Conservation (phyloP, 1,284 basidiomycete species). For the Veloporphyrellus conicus region DNA sequence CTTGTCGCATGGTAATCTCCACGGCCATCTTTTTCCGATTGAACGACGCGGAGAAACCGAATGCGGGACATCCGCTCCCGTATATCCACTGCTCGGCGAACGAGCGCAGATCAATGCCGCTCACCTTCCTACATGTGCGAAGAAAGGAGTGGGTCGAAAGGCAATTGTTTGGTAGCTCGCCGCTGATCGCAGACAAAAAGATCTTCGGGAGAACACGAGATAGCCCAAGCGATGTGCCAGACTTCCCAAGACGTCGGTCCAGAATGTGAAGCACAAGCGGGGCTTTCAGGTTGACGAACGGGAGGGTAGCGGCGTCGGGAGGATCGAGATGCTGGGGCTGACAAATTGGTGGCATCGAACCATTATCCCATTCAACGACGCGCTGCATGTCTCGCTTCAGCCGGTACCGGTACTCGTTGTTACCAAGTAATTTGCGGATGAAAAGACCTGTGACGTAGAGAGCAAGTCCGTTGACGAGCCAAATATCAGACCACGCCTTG, state of each 20-base stretch:
- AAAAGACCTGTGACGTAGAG: conserved; percentile 90
- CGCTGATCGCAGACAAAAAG: conserved; percentile 90
- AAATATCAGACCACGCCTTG: conserved; percentile 91
- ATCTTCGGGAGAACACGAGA: conserved; percentile 94
- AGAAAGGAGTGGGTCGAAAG: conserved; percentile 91
- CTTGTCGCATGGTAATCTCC: conserved; percentile 91
- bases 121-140: conserved; percentile 89
- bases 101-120: conserved; percentile 80
- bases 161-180: conserved; percentile 81
- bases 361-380: conserved; percentile 85
- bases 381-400: conserved; percentile 96
- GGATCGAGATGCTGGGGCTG: conserved; percentile 83
- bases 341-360: conserved; percentile 89
- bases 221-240: conserved; percentile 90
- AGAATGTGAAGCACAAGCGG: conserved; percentile 95
- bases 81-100: conserved; percentile 99
- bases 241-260: conserved; percentile 89
- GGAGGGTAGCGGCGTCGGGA: conserved; percentile 69
- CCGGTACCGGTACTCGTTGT: conserved; percentile 95
- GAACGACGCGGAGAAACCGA: conserved; percentile 87
- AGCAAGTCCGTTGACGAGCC: conserved; percentile 92
- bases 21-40: conserved; percentile 98
- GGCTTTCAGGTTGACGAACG: conserved; percentile 93
- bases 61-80: conserved; percentile 92
- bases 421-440: conserved; percentile 84